These are phyloP conservation scores for Wallacemonas rigidus DNA, from an alignment of 208 protist genomes.

Conservation along the genomic window DNA sequence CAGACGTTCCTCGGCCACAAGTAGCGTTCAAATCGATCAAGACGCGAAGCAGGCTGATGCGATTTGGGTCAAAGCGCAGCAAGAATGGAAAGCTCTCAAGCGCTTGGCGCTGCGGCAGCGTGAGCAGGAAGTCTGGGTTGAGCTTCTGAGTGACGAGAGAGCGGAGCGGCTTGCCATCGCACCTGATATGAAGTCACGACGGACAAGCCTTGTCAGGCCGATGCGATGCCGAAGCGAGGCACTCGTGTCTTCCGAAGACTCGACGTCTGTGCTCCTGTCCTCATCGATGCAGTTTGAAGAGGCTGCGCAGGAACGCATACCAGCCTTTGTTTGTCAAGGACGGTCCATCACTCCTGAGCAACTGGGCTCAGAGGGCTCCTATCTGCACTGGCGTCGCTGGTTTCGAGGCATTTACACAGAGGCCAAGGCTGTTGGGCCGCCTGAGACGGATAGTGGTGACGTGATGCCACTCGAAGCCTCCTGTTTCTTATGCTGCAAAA, in stretches of 20 bases:
- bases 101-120: neutral
- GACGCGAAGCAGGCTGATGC: neutral
- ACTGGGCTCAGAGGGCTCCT: neutral
- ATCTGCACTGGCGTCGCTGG: neutral
- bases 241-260: neutral
- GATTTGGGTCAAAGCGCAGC: conserved; percentile 1
- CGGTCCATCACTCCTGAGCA: no score
- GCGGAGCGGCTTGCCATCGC: neutral
- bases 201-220: neutral
- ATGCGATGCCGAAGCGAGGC: neutral
- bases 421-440: neutral
- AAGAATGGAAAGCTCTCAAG: conserved; percentile 3
- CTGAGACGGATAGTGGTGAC: neutral
- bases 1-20: neutral
- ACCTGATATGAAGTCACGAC: neutral
- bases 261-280: neutral
- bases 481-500: no score
- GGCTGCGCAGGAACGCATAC: no score
- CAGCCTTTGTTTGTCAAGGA: no score
- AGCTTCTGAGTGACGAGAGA: conserved; percentile 2
- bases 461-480: no score
- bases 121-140: neutral
- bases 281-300: neutral
- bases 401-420: conserved; percentile 11
- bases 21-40: neutral